phyloP scores from a whole-genome alignment of 2,329 filamentous ascomycete genomes.

The Cercospora brassicicola region DNA sequence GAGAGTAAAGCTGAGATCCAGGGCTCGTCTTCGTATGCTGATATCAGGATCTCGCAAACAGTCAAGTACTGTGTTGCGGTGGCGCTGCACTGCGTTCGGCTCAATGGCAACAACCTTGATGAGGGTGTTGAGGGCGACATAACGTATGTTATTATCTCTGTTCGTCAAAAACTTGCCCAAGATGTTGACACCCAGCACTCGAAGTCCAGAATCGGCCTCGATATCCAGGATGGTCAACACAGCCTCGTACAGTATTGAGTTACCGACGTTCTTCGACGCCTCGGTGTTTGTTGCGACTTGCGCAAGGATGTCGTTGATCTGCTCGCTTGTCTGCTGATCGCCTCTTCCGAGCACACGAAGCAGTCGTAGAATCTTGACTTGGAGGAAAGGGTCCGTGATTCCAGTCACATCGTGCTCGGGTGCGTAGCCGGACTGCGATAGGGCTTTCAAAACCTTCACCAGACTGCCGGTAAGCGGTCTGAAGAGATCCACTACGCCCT shows the following conservation, averaged over 20 bases:
- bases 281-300: slow-evolving; percentile 94
- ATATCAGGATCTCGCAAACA: slow-evolving; percentile 96
- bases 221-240: slow-evolving; percentile 97
- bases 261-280: slow-evolving; percentile 96
- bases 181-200: slow-evolving; percentile 96
- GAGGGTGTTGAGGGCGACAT: slow-evolving; percentile 93
- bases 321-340: slow-evolving; percentile 83
- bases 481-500: slow-evolving; percentile 87
- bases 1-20: slow-evolving; percentile 95
- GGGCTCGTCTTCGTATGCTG: slow-evolving; percentile 89
- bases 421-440: slow-evolving; percentile 93
- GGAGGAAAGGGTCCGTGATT: slow-evolving; percentile 90
- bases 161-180: slow-evolving; percentile 98
- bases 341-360: slow-evolving; percentile 83
- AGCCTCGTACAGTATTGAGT: slow-evolving; percentile 95
- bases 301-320: slow-evolving; percentile 97
- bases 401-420: slow-evolving; percentile 98
- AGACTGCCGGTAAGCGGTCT: slow-evolving; percentile 79
- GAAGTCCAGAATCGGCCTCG: slow-evolving; percentile 90
- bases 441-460: slow-evolving; percentile 85
- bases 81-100: slow-evolving; percentile 93
- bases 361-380: slow-evolving; percentile 90
- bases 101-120: slow-evolving; percentile 98
- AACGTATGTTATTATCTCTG: slow-evolving; percentile 98
- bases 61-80: slow-evolving; percentile 95